Base-by-base conservation (phyloP, 352 stramenopile genomes). In the Halophytophthora batemanensis region DNA sequence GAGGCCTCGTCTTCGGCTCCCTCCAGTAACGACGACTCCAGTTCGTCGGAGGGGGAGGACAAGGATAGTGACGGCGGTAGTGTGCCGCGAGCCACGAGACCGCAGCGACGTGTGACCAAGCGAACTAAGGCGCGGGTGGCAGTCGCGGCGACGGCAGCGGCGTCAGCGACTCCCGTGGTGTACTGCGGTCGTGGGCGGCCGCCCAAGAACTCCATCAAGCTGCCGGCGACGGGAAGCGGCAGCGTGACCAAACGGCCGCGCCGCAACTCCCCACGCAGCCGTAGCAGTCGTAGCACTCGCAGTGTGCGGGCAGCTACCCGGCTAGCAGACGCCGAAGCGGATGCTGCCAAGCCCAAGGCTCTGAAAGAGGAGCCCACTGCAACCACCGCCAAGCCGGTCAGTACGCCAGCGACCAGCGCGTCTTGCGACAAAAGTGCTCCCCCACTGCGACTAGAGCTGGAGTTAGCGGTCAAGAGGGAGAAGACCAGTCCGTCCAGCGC, bases 401-500 rank as follows among this genome's bases (percentile, higher is more conserved):
- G n/a, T n/a, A n/a, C n/a, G n/a, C n/a, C n/a, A n/a, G n/a, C n/a
- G n/a, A n/a, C n/a, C n/a, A n/a, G n/a, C n/a, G n/a, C n/a, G n/a
- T n/a, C n/a, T n/a, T n/a, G n/a, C n/a, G n/a, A n/a, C n/a, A n/a
- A n/a, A n/a, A n/a, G n/a, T n/a, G n/a, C n/a, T n/a, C n/a, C n/a
- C n/a, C n/a, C n/a, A n/a, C n/a, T n/a, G n/a, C n/a, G n/a, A 31
- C n/a, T 63, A 74, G 47, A 36, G 59, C 14, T 42, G 21, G 40
- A 39, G 3, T 22, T 47, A 14, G 21, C 41, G 7, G 25, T 59
- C 19, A 74, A 74, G 46, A 51, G 56, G 17, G 62, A 71, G 28
- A 85, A 85, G 59, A 74, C 62, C 25, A 88, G 77, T 64, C 77
- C 74, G 19, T 86, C 77, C 11, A 88, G 73, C 48, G 71, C 74